Percentiles rank a stretch among this genome's conserved stretches.
phyloP scores from a whole-genome alignment of 176 grass and related monocot genomes.

The Eleusine coracana region DNA sequence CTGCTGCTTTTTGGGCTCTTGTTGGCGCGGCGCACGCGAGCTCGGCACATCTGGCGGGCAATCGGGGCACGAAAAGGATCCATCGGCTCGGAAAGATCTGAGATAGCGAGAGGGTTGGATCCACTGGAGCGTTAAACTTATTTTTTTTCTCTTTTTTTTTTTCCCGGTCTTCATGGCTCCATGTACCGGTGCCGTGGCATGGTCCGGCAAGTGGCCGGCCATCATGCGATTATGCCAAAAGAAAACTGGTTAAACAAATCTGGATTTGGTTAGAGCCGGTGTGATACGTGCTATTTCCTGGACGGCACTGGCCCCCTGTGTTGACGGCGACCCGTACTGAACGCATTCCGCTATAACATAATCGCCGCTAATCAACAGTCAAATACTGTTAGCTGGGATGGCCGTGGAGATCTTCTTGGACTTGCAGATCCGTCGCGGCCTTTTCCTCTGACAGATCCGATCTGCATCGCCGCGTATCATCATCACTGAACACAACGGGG shows the following conservation, averaged over 20 bases:
- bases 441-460: background rate
- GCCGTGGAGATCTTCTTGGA: conserved; percentile 4
- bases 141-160: background rate
- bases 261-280: background rate
- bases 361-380: conserved; percentile 32
- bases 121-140: background rate
- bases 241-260: conserved; percentile 24
- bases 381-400: background rate
- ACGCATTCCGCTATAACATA: conserved; percentile 11
- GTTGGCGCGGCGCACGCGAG: conserved; percentile 26
- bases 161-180: background rate
- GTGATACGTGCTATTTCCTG: conserved; percentile 28
- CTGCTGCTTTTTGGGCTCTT: background rate
- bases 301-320: conserved; percentile 26
- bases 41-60: conserved; percentile 32
- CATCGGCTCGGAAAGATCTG: conserved; percentile 22
- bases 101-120: background rate
- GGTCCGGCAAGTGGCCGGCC: conserved; percentile 46
- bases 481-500: background rate
- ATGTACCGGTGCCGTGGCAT: background rate
- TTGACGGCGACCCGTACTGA: conserved; percentile 38
- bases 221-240: background rate
- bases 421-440: background rate
- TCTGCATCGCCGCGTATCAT: conserved; percentile 4
- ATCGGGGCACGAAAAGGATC: conserved; percentile 47